These are phyloP conservation scores for Russula virescens DNA, from an alignment of 768 basidiomycete genomes.

Conservation along the genomic window DNA sequence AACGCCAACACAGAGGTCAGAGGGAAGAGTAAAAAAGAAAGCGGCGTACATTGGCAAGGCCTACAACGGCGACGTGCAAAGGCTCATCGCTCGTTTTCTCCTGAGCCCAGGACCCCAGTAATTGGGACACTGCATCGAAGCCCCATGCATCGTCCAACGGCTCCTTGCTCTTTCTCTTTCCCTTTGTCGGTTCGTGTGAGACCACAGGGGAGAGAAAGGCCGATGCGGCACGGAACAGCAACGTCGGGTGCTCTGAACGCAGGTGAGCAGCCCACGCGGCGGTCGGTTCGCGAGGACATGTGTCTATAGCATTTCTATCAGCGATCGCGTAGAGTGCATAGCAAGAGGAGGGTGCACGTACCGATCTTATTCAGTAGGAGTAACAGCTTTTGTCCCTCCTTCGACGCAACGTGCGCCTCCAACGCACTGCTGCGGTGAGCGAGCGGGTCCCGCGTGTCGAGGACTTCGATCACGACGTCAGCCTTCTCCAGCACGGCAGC, in stretches of 20 bases:
- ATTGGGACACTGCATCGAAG: constrained; percentile 43
- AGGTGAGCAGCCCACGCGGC: constrained; percentile 61
- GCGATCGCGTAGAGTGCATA: constrained; percentile 1
- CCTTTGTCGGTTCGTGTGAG: constrained; percentile 27
- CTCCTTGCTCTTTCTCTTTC: constrained; percentile 41
- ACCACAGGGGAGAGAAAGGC: constrained; percentile 48
- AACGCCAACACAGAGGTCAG: constrained; percentile 4
- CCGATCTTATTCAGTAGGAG: constrained; percentile 88
- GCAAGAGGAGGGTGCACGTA: constrained; percentile 33
- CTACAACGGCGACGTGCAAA: constrained; percentile 71
- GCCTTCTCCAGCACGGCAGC: constrained; percentile 65
- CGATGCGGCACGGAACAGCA: constrained; percentile 69
- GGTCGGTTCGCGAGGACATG: constrained; percentile 72
- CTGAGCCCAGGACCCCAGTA: constrained; percentile 43
- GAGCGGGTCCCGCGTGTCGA: constrained; percentile 81
- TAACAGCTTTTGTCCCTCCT: constrained; percentile 43
- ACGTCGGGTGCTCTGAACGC: constrained; percentile 52
- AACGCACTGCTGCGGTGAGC: constrained; percentile 59
- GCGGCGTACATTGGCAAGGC: constrained; percentile 68
- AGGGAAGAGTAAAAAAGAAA: background rate
- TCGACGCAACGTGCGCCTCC: constrained; percentile 47
- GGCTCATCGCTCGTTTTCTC: constrained; percentile 45
- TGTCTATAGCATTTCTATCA: constrained; percentile 45
- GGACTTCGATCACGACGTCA: constrained; percentile 72
- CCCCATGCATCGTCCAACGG: constrained; percentile 58